A percentile compares a stretch with the other conserved stretches of the same genome.
Evolutionary conservation across 352 stramenopile species (phyloP).

Genomic region (Peronosclerospora sorghi): DNA sequence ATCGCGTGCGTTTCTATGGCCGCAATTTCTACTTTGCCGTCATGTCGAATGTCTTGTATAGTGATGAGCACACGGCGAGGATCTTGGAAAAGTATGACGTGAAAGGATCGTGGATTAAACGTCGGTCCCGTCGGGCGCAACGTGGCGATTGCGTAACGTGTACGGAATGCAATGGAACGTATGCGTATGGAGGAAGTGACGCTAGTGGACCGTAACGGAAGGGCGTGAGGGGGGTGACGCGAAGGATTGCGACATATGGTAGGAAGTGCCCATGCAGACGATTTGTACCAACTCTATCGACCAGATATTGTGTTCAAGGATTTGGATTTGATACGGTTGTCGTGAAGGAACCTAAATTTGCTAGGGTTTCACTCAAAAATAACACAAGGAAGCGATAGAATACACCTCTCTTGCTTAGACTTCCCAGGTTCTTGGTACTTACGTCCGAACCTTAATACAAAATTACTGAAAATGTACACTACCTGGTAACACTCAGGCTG

Average conservation of each 20-base stretch:
- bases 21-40: constrained; percentile 76
- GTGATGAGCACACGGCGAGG: constrained; percentile 36
- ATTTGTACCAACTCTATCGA: constrained; percentile 50
- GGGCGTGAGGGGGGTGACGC: no score
- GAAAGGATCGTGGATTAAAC: constrained; percentile 67
- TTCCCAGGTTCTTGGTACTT: no score
- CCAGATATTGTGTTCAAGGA: constrained; percentile 66
- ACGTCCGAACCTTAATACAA: no score
- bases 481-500: no score
- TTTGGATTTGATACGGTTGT: constrained; percentile 37
- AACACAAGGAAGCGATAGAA: no score
- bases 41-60: constrained; percentile 74
- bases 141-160: constrained; percentile 53
- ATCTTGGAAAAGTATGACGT: constrained; percentile 70
- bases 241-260: no score
- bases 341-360: no score
- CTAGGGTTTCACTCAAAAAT: no score
- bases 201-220: constrained; percentile 12
- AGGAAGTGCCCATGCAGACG: no score
- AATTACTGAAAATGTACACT: no score
- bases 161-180: constrained; percentile 50
- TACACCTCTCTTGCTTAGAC: no score
- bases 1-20: constrained; percentile 68
- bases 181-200: constrained; percentile 29
- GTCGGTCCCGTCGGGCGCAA: constrained; percentile 34